Conservation (phyloP, 148 eudicot species). For the Chenopodium formosanum region DNA sequence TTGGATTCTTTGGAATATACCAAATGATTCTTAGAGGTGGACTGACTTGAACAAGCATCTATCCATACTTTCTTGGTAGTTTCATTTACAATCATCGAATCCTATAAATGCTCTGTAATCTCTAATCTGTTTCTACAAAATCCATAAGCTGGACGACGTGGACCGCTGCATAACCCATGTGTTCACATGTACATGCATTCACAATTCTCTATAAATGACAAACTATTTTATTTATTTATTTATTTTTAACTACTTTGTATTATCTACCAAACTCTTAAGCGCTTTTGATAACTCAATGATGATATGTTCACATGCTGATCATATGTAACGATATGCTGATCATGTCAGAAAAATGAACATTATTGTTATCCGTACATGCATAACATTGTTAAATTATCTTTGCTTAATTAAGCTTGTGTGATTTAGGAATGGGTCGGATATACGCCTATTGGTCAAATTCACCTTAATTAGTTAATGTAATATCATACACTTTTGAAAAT, state of each 20-base stretch:
- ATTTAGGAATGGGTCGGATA: too few relatives aligned
- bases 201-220: background rate
- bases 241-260: background rate
- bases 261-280: background rate
- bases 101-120: too few relatives aligned
- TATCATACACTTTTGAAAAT: too few relatives aligned
- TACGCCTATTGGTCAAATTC: too few relatives aligned
- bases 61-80: background rate
- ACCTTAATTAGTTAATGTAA: too few relatives aligned
- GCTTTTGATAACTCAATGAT: background rate
- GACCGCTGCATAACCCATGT: constrained; percentile 5
- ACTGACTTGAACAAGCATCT: background rate
- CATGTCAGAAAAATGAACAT: background rate
- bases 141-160: background rate
- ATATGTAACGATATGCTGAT: constrained; percentile 2
- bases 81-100: background rate
- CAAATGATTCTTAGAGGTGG: background rate
- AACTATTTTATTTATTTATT: background rate
- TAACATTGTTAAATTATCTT: too few relatives aligned
- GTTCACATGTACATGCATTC: constrained; percentile 9
- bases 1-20: background rate
- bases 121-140: too few relatives aligned
- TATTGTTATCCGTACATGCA: background rate
- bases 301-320: constrained; percentile 13
- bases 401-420: too few relatives aligned